Conservation (phyloP, 2,329 filamentous ascomycete species). For the Trichoderma arundinaceum region DNA sequence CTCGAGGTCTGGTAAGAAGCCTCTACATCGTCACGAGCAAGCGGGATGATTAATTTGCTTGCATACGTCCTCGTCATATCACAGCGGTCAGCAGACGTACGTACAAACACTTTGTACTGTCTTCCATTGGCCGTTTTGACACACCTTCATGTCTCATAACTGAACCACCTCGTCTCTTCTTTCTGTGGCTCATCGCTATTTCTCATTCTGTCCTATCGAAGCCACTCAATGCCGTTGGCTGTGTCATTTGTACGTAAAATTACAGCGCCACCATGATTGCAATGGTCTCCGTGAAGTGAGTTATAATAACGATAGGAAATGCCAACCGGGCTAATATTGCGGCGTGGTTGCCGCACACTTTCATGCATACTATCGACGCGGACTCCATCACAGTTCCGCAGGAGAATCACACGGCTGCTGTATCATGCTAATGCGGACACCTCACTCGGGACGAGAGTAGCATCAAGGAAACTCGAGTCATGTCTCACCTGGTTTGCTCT, state of each 20-base stretch:
- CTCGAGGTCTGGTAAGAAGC: background rate
- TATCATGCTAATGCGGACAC: background rate
- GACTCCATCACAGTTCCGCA: background rate
- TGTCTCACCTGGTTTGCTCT: background rate
- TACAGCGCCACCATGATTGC: background rate
- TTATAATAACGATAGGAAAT: background rate
- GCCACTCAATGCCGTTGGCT: background rate
- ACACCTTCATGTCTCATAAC: background rate
- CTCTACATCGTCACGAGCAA: background rate
- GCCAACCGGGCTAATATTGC: background rate
- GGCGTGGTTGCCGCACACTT: constrained; percentile 7
- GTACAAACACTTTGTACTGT: background rate
- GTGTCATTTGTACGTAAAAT: background rate
- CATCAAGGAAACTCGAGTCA: background rate
- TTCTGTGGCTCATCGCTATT: background rate
- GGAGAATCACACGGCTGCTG: background rate
- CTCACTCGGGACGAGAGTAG: background rate
- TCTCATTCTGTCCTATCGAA: background rate
- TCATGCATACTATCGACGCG: background rate
- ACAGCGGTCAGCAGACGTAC: background rate
- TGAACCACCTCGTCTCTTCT: no score
- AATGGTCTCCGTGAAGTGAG: background rate
- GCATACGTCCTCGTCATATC: background rate
- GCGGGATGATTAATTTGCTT: background rate
- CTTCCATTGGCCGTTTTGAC: background rate